These are phyloP conservation scores for Nissolia schottii DNA, from an alignment of 306 rosid genomes.

Conservation along the genomic window DNA sequence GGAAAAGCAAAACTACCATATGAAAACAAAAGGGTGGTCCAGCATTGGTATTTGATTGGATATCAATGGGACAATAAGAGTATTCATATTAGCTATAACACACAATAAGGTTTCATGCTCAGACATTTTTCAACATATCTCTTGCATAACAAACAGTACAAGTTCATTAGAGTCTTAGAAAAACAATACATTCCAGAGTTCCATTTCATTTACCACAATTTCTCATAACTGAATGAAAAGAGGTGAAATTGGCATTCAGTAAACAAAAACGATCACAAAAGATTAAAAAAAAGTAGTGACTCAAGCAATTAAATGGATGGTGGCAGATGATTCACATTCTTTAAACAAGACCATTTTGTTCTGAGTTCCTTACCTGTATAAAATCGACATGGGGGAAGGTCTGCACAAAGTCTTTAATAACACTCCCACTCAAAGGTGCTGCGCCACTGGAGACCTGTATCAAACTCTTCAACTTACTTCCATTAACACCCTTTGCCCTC, in stretches of 20 bases:
- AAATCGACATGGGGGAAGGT: conserved; percentile 63
- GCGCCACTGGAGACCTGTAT: conserved; percentile 76
- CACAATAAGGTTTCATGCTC: background rate
- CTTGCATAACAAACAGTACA: background rate
- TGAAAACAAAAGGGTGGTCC: conserved; percentile 4
- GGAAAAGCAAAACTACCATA: conserved; percentile 9
- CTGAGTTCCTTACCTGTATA: conserved; percentile 59
- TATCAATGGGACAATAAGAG: background rate
- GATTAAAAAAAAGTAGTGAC: background rate
- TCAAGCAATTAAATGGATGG: conserved; percentile 5
- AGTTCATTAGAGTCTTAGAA: background rate
- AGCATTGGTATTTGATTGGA: background rate
- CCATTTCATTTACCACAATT: background rate
- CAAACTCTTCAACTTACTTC: conserved; percentile 52
- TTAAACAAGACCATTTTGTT: background rate
- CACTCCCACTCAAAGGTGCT: conserved; percentile 46
- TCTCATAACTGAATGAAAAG: background rate
- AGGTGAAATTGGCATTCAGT: background rate
- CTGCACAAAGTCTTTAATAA: conserved; percentile 45
- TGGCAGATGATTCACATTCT: background rate
- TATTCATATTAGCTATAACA: background rate
- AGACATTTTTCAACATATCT: background rate
- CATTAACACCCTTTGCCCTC: conserved; percentile 25
- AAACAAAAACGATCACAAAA: background rate
- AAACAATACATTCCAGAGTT: background rate